Evolutionary conservation across 192 early-diverging fungal species (phyloP).

Genomic region (Backusella psychrophila): DNA sequence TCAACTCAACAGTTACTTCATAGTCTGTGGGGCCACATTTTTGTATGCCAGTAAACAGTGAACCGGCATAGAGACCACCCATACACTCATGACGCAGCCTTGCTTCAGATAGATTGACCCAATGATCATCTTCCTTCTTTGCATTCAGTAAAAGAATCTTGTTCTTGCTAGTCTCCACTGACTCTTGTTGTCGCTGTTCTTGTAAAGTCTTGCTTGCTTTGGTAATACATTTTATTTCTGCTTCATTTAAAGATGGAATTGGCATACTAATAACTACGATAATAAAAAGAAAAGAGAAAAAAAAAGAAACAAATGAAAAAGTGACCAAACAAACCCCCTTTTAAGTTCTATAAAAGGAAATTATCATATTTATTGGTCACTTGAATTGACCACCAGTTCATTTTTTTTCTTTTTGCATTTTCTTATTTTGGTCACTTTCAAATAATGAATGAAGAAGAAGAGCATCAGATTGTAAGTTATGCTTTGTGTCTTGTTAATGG

Average conservation of each 20-base stretch:
- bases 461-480: not conserved
- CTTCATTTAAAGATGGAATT: slow-evolving; percentile 2
- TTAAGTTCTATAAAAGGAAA: not conserved
- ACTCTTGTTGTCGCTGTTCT: not conserved
- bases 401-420: not conserved
- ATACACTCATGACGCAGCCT: slow-evolving; percentile 9
- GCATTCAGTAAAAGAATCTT: slow-evolving; percentile 11
- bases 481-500: not conserved
- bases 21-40: slow-evolving; percentile 58
- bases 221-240: not conserved
- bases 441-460: not conserved
- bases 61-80: slow-evolving; percentile 57
- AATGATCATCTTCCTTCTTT: slow-evolving; percentile 16
- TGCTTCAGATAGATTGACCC: slow-evolving; percentile 20
- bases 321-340: not conserved
- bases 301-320: slow-evolving; percentile 4
- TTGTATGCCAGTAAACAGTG: slow-evolving; percentile 63
- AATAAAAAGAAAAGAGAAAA: not conserved
- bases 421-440: not conserved
- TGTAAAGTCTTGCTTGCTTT: not conserved
- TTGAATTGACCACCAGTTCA: not conserved
- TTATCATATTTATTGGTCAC: slow-evolving; percentile 3
- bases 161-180: not conserved
- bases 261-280: not conserved
- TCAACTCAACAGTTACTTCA: slow-evolving; percentile 67